Evolutionary conservation across 208 protist genomes (phyloP), one percentile per base, ranked within the genome.

Genomic region (Trypanosoma caninum): DNA sequence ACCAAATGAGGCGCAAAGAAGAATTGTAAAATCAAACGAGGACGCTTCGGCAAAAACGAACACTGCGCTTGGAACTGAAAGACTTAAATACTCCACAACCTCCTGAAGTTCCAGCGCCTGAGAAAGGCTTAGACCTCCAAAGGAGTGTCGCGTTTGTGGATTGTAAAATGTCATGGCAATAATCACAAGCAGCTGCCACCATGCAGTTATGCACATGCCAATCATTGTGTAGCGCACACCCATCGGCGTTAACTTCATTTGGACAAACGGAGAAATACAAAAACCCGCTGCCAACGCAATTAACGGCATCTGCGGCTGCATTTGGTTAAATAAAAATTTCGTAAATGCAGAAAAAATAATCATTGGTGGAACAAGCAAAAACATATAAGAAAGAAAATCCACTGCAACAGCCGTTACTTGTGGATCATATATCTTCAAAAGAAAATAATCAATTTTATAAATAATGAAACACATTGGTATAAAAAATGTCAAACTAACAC

Each of bases 251-350:
- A 93, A 70, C 60, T 76, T 76, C 45, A 74, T 54, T 52, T 90
- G 82, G n/a, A 89, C 48, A 16, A 84, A 70, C 10, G 82, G 84
- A 6, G 79, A 84, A 2, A 93, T 23, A 31, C 87, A 52, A 23
- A 89, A 74, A 33, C 83, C 87, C 27, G 74, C 80, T 23, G 79
- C 84, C n/a, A 93, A 69, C 6, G 80, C 83, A 48, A 93, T 87
- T 74, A 87, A 83, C 34, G 82, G 80, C 22, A 90, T 75, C 28
- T 89, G 80, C 20, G 82, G 80, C 64, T 84, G 78, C 87, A 93
- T 84, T 64, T 91, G 82, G 63, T 93, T 93, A 61, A 76, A 86
- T n/a, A 88, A 70, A 65, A 93, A 93, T 65, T 93, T 93, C 38
- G 61, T 81, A 50, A 93, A 83, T 27, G 82, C 78, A 37, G 83